These are phyloP conservation scores for Sporothrix curviconia DNA, from an alignment of 2,329 filamentous ascomycete species.

Conservation along the genomic window DNA sequence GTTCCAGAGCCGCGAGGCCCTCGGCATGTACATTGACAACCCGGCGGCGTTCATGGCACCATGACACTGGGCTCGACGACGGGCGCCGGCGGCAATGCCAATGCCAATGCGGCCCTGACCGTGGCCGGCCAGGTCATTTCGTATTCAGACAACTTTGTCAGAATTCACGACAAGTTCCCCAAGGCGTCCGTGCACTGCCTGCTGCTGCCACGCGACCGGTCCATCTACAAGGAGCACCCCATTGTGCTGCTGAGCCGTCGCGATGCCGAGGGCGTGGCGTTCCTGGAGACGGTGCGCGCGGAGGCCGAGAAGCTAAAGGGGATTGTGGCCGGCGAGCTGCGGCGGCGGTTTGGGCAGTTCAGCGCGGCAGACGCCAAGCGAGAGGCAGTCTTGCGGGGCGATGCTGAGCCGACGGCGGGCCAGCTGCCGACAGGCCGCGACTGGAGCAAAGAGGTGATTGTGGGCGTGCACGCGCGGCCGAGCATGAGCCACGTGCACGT, in stretches of 20 bases:
- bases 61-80: background rate
- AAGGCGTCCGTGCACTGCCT: slow-evolving; percentile 82
- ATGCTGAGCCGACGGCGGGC: slow-evolving; percentile 55
- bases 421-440: slow-evolving; percentile 67
- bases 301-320: slow-evolving; percentile 56
- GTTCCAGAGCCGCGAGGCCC: slow-evolving; percentile 48
- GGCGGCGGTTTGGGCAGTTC: slow-evolving; percentile 56
- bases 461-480: slow-evolving; percentile 79
- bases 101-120: background rate
- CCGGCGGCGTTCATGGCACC: slow-evolving; percentile 52
- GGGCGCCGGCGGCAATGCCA: too few species aligned
- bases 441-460: slow-evolving; percentile 67
- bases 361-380: slow-evolving; percentile 59
- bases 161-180: slow-evolving; percentile 77
- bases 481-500: slow-evolving; percentile 91
- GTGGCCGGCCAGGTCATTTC: slow-evolving; percentile 51
- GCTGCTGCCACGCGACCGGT: slow-evolving; percentile 67
- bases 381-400: slow-evolving; percentile 60
- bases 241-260: slow-evolving; percentile 51
- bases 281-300: slow-evolving; percentile 56
- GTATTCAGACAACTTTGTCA: slow-evolving; percentile 62
- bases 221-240: slow-evolving; percentile 60
- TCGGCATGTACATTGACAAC: slow-evolving; percentile 59
- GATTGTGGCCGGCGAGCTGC: slow-evolving; percentile 69
- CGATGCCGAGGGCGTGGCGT: slow-evolving; percentile 49